Evolutionary conservation across 352 stramenopile genomes (phyloP).

Genomic region (Phytophthora ohioensis): DNA sequence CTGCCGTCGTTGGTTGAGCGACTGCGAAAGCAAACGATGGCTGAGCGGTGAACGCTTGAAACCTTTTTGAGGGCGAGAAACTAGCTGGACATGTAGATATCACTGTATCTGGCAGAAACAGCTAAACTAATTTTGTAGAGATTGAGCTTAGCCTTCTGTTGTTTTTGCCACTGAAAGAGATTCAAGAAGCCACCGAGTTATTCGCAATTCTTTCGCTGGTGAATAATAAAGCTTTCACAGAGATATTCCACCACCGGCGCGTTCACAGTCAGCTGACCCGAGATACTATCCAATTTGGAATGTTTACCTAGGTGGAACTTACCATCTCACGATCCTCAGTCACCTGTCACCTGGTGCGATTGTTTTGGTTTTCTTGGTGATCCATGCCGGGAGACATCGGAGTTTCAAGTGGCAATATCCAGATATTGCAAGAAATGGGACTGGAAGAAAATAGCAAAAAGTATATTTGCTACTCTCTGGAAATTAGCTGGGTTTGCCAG

Average conservation of each 20-base stretch:
- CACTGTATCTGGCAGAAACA: too few species aligned
- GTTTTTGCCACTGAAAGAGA: not conserved
- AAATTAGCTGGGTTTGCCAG: not conserved
- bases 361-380: not conserved
- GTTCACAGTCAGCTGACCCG: not conserved
- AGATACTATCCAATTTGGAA: not conserved
- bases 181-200: not conserved
- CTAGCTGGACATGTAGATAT: too few species aligned
- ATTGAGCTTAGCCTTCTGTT: too few species aligned
- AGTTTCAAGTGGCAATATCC: not conserved
- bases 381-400: too few species aligned
- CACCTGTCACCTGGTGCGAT: not conserved
- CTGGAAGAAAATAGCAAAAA: not conserved
- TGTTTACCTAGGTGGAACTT: not conserved
- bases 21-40: conserved; percentile 71
- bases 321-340: not conserved
- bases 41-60: conserved; percentile 37
- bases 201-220: not conserved
- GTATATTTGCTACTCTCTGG: not conserved
- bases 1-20: conserved; percentile 79
- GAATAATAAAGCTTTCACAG: not conserved
- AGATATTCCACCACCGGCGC: not conserved
- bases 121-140: too few species aligned
- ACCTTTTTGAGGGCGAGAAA: not conserved
- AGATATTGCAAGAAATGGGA: not conserved